Evolutionary conservation across 305 asterid species (phyloP).

Genomic region (Rubia occidens): DNA sequence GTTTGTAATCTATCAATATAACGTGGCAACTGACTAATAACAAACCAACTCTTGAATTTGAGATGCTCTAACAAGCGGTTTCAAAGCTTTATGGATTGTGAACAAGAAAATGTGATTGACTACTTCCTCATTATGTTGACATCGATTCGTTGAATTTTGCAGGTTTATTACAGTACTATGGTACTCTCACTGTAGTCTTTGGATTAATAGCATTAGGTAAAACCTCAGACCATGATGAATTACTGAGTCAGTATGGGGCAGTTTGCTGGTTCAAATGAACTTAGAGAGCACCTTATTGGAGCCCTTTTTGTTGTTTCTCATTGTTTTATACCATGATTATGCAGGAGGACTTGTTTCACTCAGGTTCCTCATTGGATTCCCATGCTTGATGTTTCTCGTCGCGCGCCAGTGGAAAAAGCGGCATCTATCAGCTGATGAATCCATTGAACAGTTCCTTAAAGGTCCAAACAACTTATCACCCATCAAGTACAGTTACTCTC

Average conservation of each 20-base stretch:
- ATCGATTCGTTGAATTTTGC: constrained; percentile 30
- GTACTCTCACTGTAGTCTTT: constrained; percentile 16
- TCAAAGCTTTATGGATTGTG: background rate
- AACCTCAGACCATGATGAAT: constrained; percentile 11
- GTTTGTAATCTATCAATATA: too few relatives aligned
- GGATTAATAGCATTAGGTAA: constrained; percentile 34
- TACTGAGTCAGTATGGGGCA: background rate
- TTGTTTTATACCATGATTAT: background rate
- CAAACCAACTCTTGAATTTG: too few relatives aligned
- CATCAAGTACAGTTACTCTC: constrained; percentile 27
- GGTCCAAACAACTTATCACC: constrained; percentile 24
- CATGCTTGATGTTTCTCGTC: constrained; percentile 25
- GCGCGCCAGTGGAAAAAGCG: constrained; percentile 25
- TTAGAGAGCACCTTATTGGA: background rate
- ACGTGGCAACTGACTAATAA: too few relatives aligned
- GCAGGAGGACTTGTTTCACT: constrained; percentile 33
- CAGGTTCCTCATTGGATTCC: constrained; percentile 28
- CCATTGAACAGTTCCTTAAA: constrained; percentile 27
- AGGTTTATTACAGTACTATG: constrained; percentile 39
- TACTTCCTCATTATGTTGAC: constrained; percentile 23
- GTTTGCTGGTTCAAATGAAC: background rate
- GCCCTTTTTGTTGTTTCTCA: background rate
- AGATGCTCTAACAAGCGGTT: too few relatives aligned
- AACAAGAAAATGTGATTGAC: background rate
- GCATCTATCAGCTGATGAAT: constrained; percentile 24